Percentiles rank a stretch among this genome's conserved stretches.
Evolutionary conservation across 805 yeast species (phyloP).

Genomic region (Metschnikowia similis): DNA sequence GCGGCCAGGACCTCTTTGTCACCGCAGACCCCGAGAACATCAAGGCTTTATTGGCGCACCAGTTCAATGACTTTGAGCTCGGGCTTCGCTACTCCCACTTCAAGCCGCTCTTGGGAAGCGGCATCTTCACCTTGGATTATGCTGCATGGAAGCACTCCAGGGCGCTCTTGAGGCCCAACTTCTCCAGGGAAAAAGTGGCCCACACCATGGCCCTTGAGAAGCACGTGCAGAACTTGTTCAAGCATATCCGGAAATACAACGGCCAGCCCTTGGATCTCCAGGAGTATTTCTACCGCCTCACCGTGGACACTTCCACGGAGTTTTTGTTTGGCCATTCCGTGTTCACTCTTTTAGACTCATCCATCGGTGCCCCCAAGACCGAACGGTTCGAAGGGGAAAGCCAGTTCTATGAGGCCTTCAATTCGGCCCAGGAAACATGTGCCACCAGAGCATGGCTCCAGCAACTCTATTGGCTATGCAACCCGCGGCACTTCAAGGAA

Average conservation of each 20-base stretch:
- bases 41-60: conserved; percentile 36
- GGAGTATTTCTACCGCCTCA: conserved; percentile 12
- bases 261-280: conserved; percentile 14
- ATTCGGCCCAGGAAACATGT: conserved; percentile 8
- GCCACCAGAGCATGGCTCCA: conserved; percentile 5
- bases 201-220: conserved; percentile 33
- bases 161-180: conserved; percentile 36
- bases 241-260: conserved; percentile 15
- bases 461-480: conserved; percentile 9
- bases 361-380: conserved; percentile 1
- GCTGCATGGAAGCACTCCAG: conserved; percentile 38
- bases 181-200: conserved; percentile 35
- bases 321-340: conserved; percentile 15
- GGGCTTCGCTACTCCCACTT: conserved; percentile 32
- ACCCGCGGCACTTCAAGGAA: conserved; percentile 7
- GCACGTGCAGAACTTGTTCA: conserved; percentile 25
- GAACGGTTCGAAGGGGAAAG: conserved; percentile 11
- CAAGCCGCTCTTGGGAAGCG: conserved; percentile 33
- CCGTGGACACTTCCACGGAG: conserved; percentile 16
- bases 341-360: conserved; percentile 3
- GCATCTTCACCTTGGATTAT: conserved; percentile 36
- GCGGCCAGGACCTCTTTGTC: conserved; percentile 5
- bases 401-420: conserved; percentile 11
- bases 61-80: conserved; percentile 32
- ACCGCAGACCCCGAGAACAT: conserved; percentile 36